These are phyloP conservation scores for Hericium erinaceus DNA, from an alignment of 768 basidiomycete genomes.

Conservation along the genomic window DNA sequence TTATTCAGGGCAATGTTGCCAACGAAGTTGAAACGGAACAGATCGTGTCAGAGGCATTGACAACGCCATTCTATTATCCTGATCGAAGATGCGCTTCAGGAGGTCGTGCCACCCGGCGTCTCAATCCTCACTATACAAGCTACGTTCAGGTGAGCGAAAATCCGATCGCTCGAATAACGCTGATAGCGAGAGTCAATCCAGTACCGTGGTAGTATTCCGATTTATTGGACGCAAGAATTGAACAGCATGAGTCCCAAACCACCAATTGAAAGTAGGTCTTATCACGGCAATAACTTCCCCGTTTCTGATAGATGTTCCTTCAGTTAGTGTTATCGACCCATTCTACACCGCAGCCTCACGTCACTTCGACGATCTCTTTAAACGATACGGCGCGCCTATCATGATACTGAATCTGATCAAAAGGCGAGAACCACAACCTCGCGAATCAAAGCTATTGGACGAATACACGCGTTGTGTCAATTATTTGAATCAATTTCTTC, in stretches of 20 bases:
- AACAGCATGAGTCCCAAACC: constrained; percentile 87
- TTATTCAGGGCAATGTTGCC: constrained; percentile 81
- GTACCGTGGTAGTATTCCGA: constrained; percentile 92
- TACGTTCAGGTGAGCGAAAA: constrained; percentile 70
- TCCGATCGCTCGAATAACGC: background rate
- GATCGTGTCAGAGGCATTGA: constrained; percentile 84
- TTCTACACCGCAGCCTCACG: constrained; percentile 89
- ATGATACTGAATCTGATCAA: constrained; percentile 95
- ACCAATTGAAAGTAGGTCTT: constrained; percentile 81
- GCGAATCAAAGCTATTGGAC: constrained; percentile 83
- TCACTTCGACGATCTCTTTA: constrained; percentile 88
- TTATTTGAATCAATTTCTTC: constrained; percentile 94
- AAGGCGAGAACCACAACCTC: constrained; percentile 61
- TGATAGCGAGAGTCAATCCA: constrained; percentile 18
- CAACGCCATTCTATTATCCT: constrained; percentile 83
- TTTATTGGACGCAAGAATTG: constrained; percentile 95
- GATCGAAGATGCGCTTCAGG: constrained; percentile 25
- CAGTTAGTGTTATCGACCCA: constrained; percentile 90
- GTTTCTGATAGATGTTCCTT: background rate
- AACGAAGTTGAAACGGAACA: constrained; percentile 99
- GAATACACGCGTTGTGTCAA: constrained; percentile 89
- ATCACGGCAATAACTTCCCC: background rate
- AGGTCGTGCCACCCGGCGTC: constrained; percentile 34
- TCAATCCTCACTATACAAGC: constrained; percentile 85
- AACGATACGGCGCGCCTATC: constrained; percentile 82